phyloP scores from a whole-genome alignment of 768 basidiomycete genomes.

The Coprinopsis strossmayeri region DNA sequence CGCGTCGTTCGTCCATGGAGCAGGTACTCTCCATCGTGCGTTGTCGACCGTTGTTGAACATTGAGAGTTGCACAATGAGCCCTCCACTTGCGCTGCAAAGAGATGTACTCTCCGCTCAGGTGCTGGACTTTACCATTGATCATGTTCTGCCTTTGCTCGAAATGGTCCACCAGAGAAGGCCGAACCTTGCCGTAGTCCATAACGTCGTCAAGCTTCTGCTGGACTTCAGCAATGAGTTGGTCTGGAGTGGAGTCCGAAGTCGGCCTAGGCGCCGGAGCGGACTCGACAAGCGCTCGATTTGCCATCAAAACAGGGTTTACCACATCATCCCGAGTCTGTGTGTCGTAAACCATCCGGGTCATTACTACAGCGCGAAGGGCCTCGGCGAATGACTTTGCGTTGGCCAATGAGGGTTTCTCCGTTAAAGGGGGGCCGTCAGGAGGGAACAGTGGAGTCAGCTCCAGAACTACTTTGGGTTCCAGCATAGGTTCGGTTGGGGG shows the following conservation, averaged over 20 bases:
- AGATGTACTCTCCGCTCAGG: slow-evolving; percentile 42
- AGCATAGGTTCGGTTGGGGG: background rate
- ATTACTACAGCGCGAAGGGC: slow-evolving; percentile 59
- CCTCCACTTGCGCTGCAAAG: background rate
- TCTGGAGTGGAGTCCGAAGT: slow-evolving; percentile 28
- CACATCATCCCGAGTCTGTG: slow-evolving; percentile 55
- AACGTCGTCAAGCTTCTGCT: slow-evolving; percentile 25
- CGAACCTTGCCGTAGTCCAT: slow-evolving; percentile 35
- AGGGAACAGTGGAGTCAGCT: slow-evolving; percentile 1
- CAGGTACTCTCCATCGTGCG: slow-evolving; percentile 31
- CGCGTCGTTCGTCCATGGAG: slow-evolving; percentile 60
- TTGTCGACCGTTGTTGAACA: slow-evolving; percentile 39
- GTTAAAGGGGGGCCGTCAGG: slow-evolving; percentile 3
- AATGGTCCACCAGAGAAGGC: slow-evolving; percentile 46
- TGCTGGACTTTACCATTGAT: slow-evolving; percentile 47
- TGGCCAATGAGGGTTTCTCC: slow-evolving; percentile 31
- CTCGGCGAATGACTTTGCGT: slow-evolving; percentile 45
- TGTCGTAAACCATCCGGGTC: slow-evolving; percentile 53
- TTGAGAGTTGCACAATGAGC: slow-evolving; percentile 49
- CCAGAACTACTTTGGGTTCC: background rate
- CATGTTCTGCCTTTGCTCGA: slow-evolving; percentile 44
- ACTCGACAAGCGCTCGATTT: slow-evolving; percentile 37
- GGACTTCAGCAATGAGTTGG: slow-evolving; percentile 42
- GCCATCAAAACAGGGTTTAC: slow-evolving; percentile 57
- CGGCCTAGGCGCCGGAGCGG: slow-evolving; percentile 20